Percentiles rank a stretch among this genome's conserved stretches.
phyloP scores from a whole-genome alignment of 495 filamentous ascomycete species.

The Neurospora sp. region DNA sequence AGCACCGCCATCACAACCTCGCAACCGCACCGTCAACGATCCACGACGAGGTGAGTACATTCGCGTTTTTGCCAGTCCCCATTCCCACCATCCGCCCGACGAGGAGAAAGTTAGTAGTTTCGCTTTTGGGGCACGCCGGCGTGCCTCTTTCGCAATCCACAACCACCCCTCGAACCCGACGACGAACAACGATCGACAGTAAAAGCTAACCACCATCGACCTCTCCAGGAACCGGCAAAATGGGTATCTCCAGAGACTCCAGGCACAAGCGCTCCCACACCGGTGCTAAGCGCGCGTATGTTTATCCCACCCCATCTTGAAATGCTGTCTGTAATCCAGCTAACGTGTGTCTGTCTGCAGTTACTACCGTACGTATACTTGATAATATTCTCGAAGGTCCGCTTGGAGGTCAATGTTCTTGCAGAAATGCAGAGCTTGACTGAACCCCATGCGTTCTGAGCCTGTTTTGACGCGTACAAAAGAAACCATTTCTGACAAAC shows the following conservation, averaged over 20 bases:
- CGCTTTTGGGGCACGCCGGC: not conserved
- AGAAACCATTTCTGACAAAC: slow-evolving; percentile 21
- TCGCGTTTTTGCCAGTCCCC: not conserved
- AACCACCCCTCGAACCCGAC: not conserved
- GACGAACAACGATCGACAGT: not conserved
- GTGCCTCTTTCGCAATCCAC: not conserved
- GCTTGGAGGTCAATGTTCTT: slow-evolving; percentile 22
- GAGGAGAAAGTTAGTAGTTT: not conserved
- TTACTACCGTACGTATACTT: slow-evolving; percentile 26
- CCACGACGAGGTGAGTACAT: slow-evolving; percentile 13
- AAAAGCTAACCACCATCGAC: slow-evolving; percentile 4
- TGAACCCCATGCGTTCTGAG: slow-evolving; percentile 48
- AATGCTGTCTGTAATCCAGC: not conserved
- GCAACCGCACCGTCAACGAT: slow-evolving; percentile 17
- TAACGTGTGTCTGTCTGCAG: slow-evolving; percentile 16
- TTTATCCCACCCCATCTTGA: slow-evolving; percentile 1
- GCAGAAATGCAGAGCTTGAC: slow-evolving; percentile 1
- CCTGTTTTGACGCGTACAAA: slow-evolving; percentile 34
- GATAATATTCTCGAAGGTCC: slow-evolving; percentile 42
- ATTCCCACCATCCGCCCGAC: not conserved
- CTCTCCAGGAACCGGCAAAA: slow-evolving; percentile 40
- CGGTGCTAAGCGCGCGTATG: slow-evolving; percentile 78
- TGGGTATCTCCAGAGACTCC: slow-evolving; percentile 99
- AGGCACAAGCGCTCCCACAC: slow-evolving; percentile 98
- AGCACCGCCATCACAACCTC: slow-evolving; percentile 5